Evolutionary conservation across 805 yeast species (phyloP), one percentile per base, ranked within the genome.

Genomic region (Myxozyma nipponensis): DNA sequence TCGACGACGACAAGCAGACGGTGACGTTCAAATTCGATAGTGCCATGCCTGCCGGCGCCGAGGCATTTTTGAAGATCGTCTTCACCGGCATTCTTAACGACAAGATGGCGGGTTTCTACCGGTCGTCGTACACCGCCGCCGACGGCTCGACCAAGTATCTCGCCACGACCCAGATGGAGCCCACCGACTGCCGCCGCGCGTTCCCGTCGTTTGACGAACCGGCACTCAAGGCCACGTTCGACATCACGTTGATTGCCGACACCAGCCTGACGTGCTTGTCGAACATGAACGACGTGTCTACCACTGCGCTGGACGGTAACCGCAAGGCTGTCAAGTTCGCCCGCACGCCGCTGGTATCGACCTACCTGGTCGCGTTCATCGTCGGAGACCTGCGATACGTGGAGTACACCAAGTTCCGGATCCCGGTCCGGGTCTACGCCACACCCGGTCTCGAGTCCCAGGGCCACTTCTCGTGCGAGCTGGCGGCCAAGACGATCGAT

Each of bases 161-260:
- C 57, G 84, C 84, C 37, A 76, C 83, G 55, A 78, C 86, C 39
- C 85, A 81, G 68, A 79, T 83, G 79, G 88, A 83, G 69, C 81
- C 89, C 32, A 81, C 87, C 30, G 89, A 83, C 68, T 82, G 86
- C 63, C 79, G 89, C 60, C 75, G 84, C 50, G 87, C 89, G 4
- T 84, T 84, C 76, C 89, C 89, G 18, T 82, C 81, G 62, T 80
- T 80, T 59, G 89, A 83, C 66, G 86, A 83, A 67, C 88, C 89
- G 6, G 74, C 79, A 42, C 72, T 79, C 47, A 83, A 84, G 69
- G 86, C 88, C 42, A 75, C 78, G 46, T 83, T 81, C 58, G 78
- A 76, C 52, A 75, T 84, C 47, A 67, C 78, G 24, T 72, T 83
- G 52, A 70, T 79, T 44, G 77, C 84, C 35, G 76, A 76, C 55